Evolutionary conservation across 192 early-diverging fungal species (phyloP).

Genomic region (Glomus cerebriforme): DNA sequence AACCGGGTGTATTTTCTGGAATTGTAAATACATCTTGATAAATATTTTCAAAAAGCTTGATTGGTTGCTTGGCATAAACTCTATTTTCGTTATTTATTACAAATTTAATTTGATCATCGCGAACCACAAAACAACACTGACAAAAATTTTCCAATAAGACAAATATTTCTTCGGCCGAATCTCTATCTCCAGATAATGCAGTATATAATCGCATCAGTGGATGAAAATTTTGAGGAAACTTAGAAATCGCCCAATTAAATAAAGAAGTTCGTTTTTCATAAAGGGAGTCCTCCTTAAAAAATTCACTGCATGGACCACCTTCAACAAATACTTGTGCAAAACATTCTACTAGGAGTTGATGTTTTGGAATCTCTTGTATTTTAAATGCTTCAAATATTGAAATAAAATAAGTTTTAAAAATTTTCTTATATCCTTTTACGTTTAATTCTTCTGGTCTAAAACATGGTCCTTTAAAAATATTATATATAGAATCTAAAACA

Average conservation of each 20-base stretch:
- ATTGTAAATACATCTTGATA: conserved; percentile 34
- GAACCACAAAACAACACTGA: conserved; percentile 28
- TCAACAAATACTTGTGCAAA: not conserved
- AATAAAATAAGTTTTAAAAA: conserved; percentile 14
- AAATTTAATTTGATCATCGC: conserved; percentile 22
- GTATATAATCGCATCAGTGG: conserved; percentile 35
- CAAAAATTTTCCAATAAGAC: conserved; percentile 37
- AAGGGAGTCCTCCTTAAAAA: conserved; percentile 7
- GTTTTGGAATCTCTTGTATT: not conserved
- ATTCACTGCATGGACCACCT: not conserved
- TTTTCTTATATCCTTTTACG: not conserved
- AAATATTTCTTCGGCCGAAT: conserved; percentile 37
- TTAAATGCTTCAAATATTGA: conserved; percentile 12
- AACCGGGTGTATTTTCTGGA: conserved; percentile 30
- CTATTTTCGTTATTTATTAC: not conserved
- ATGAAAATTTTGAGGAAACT: conserved; percentile 39
- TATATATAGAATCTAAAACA: not conserved
- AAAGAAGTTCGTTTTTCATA: not conserved
- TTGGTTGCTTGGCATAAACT: not conserved
- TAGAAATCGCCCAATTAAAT: conserved; percentile 37
- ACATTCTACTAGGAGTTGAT: conserved; percentile 8
- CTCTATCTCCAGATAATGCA: conserved; percentile 34
- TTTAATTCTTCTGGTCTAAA: conserved; percentile 8
- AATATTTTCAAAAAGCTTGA: conserved; percentile 26
- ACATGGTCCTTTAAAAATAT: conserved; percentile 10